Conservation (phyloP, 192 early-diverging fungal genomes). For the Coemansia sp. region DNA sequence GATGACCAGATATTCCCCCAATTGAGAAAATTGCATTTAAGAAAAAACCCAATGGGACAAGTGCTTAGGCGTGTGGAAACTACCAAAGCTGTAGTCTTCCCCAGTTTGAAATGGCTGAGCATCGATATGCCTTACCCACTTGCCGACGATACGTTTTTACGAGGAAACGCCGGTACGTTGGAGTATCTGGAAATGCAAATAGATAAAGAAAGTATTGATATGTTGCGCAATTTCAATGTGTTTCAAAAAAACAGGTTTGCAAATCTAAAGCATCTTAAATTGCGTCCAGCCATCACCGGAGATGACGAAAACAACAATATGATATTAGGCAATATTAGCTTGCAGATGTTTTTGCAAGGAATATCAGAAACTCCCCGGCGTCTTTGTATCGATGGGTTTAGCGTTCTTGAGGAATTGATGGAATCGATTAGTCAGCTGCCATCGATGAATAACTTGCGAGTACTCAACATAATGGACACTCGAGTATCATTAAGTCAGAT, state of each 20-base stretch:
- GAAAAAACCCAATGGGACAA: not conserved
- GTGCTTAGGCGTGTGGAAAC: not conserved
- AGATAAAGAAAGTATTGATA: not conserved
- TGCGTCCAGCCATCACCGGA: not conserved
- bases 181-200: slow-evolving; percentile 10
- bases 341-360: not conserved
- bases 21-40: not conserved
- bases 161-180: slow-evolving; percentile 9
- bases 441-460: not conserved
- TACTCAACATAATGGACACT: not conserved
- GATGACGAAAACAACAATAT: not conserved
- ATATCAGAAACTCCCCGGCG: not conserved
- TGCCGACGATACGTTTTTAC: slow-evolving; percentile 11
- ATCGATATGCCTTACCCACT: slow-evolving; percentile 5
- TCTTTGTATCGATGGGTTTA: not conserved
- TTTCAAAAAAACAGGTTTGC: not conserved
- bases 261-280: not conserved
- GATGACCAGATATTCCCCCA: not conserved
- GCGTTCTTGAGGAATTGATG: not conserved
- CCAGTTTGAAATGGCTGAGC: slow-evolving; percentile 5
- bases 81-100: not conserved
- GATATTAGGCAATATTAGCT: not conserved
- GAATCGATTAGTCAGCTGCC: not conserved
- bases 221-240: not conserved
- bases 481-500: not conserved